phyloP scores from a whole-genome alignment of 2,329 filamentous ascomycete species.

The Arthrobotrys sinensis region DNA sequence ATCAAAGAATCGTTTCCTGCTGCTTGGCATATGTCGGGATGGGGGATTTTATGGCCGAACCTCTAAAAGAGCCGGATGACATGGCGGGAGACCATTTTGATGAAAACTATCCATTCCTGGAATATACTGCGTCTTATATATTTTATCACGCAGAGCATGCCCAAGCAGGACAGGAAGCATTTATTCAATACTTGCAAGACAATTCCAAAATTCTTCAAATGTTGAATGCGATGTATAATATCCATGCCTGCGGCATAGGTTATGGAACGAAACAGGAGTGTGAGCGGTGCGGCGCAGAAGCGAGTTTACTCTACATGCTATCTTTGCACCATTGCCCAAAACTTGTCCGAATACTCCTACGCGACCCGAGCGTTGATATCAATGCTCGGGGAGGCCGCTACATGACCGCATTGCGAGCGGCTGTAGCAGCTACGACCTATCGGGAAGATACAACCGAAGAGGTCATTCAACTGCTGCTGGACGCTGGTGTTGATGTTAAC shows the following conservation, averaged over 20 bases:
- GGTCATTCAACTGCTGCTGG: not conserved
- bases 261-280: not conserved
- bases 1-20: conserved; percentile 44
- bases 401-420: not conserved
- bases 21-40: conserved; percentile 45
- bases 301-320: conserved; percentile 5
- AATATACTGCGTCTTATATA: conserved; percentile 34
- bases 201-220: too few relatives aligned
- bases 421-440: not conserved
- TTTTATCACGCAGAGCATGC: conserved; percentile 47
- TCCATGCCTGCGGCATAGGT: too few relatives aligned
- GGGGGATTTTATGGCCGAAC: not conserved
- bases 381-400: not conserved
- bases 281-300: not conserved
- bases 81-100: not conserved
- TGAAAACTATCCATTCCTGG: conserved; percentile 52
- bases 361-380: not conserved
- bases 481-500: conserved; percentile 24
- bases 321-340: not conserved
- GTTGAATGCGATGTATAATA: too few relatives aligned
- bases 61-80: too few relatives aligned
- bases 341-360: conserved; percentile 4
- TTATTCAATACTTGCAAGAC: too few relatives aligned
- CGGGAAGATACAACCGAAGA: not conserved
- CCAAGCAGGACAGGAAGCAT: not conserved